Conservation (phyloP, 108 stramenopile genomes). For the Hondaea fermentalgiana region DNA sequence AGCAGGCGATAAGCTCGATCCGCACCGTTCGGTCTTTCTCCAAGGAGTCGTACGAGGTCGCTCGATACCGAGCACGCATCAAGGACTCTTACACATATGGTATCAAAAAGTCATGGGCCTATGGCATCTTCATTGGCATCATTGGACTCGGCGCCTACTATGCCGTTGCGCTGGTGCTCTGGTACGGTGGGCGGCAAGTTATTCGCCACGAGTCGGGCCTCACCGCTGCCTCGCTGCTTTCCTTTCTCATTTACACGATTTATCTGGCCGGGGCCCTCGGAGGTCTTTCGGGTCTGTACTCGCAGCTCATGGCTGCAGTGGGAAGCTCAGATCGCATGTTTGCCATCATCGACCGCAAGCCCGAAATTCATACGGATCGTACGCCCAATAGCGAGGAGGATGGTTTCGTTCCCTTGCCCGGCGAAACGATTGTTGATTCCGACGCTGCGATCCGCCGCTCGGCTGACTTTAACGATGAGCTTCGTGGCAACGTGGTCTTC, state of each 20-base stretch:
- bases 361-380: background rate
- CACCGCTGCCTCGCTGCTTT: constrained; percentile 54
- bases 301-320: constrained; percentile 19
- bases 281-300: background rate
- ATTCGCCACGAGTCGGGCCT: constrained; percentile 41
- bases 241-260: constrained; percentile 65
- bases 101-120: constrained; percentile 46
- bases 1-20: constrained; percentile 60
- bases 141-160: constrained; percentile 43
- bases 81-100: constrained; percentile 36
- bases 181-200: constrained; percentile 70
- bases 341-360: constrained; percentile 14
- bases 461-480: background rate
- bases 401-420: background rate
- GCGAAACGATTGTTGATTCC: background rate
- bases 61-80: constrained; percentile 37
- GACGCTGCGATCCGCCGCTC: background rate
- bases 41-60: constrained; percentile 52
- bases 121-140: constrained; percentile 50
- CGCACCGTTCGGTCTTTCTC: constrained; percentile 70
- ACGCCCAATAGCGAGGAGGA: background rate
- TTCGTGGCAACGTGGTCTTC: constrained; percentile 25
- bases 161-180: constrained; percentile 41
- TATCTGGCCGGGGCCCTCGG: constrained; percentile 53
- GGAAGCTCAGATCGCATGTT: constrained; percentile 24